Conservation (phyloP, 768 basidiomycete species). For the Suillus clintonianus region DNA sequence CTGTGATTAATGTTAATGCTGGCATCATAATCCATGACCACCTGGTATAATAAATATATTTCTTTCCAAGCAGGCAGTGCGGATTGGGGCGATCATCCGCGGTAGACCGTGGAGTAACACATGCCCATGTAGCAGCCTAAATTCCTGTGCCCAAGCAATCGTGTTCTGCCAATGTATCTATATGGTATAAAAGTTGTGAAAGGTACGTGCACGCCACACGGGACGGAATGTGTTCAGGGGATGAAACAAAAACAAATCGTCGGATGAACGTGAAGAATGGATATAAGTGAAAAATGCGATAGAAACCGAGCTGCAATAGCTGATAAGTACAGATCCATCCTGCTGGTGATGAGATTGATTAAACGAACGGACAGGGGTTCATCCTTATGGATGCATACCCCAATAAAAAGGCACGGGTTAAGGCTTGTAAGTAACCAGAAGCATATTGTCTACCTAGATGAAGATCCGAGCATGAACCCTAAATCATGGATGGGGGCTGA, state of each 20-base stretch:
- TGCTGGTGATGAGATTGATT: slow-evolving; percentile 18
- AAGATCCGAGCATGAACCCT: neutral
- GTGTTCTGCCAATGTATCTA: neutral
- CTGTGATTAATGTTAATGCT: neutral
- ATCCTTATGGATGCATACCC: slow-evolving; percentile 27
- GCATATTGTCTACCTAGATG: neutral
- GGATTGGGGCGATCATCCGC: neutral
- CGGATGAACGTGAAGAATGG: slow-evolving; percentile 7
- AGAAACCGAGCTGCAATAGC: slow-evolving; percentile 15
- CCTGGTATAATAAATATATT: neutral
- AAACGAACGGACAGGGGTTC: slow-evolving; percentile 33
- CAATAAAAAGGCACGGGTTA: slow-evolving; percentile 1
- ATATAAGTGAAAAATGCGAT: neutral
- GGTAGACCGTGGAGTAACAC: no score
- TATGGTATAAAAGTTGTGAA: slow-evolving; percentile 4
- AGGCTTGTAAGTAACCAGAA: neutral
- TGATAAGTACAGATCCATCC: slow-evolving; percentile 26
- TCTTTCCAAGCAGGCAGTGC: neutral
- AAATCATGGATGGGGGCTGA: slow-evolving; percentile 4
- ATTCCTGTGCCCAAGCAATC: neutral
- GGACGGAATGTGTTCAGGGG: neutral
- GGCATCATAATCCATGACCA: neutral
- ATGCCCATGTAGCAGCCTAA: neutral
- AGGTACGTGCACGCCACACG: neutral
- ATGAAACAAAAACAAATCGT: neutral